Percentiles rank a stretch among this genome's conserved stretches.
These are phyloP conservation scores for Pilobolus umbonatus DNA, from an alignment of 192 early-diverging fungal genomes.

Conservation along the genomic window DNA sequence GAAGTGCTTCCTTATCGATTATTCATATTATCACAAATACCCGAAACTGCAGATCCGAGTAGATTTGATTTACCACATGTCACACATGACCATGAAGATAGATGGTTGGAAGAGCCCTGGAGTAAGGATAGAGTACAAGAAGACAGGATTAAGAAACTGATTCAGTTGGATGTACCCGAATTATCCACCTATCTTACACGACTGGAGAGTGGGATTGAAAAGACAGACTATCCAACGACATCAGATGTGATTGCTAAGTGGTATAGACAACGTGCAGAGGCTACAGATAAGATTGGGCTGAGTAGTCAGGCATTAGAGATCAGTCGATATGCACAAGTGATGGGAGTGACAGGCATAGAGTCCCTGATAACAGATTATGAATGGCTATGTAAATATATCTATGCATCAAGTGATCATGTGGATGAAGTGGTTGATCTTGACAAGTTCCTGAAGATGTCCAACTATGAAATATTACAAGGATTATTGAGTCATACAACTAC, in stretches of 20 bases:
- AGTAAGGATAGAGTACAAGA: conserved; percentile 59
- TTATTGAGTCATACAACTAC: conserved; percentile 30
- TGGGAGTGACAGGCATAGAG: conserved; percentile 47
- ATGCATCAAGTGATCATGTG: conserved; percentile 40
- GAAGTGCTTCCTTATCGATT: conserved; percentile 59
- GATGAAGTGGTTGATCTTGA: conserved; percentile 13
- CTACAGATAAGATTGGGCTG: conserved; percentile 51
- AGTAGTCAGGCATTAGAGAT: conserved; percentile 50
- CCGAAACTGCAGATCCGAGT: conserved; percentile 49
- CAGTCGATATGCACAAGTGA: conserved; percentile 44
- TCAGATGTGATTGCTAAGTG: conserved; percentile 45
- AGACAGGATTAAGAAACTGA: conserved; percentile 32
- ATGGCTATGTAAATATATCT: conserved; percentile 54
- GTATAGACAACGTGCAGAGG: conserved; percentile 52
- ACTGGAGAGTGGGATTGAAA: conserved; percentile 27
- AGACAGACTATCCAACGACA: conserved; percentile 45
- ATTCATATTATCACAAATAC: conserved; percentile 52
- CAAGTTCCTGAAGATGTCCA: conserved; percentile 19
- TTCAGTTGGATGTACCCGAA: conserved; percentile 35
- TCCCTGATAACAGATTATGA: conserved; percentile 50
- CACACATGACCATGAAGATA: conserved; percentile 29
- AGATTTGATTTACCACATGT: conserved; percentile 34
- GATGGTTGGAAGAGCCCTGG: conserved; percentile 50
- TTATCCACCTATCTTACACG: conserved; percentile 33
- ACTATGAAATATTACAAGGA: conserved; percentile 22